A percentile compares a stretch with the other conserved stretches of the same genome.
These are phyloP conservation scores for Saccharum officinarum DNA, from an alignment of 176 grass and related monocot species.

Conservation along the genomic window DNA sequence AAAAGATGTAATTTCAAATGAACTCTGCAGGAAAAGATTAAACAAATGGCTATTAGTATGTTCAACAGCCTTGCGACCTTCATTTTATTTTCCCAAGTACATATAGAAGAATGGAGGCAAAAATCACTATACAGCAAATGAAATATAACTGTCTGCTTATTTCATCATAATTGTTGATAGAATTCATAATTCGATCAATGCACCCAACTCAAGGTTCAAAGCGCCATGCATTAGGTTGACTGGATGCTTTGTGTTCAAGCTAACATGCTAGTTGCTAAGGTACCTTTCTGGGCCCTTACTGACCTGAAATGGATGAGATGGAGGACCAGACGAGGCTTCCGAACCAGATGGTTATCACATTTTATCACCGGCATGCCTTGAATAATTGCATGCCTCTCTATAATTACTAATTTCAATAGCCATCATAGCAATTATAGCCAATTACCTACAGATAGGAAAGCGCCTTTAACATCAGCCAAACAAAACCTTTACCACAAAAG, in stretches of 20 bases:
- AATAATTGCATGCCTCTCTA: conserved; percentile 66
- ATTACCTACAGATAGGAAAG: conserved; percentile 49
- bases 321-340: conserved; percentile 60
- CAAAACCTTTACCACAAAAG: neutral
- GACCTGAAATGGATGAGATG: conserved; percentile 76
- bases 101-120: neutral
- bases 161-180: neutral
- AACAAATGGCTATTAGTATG: too few species aligned
- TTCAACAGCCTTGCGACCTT: too few species aligned
- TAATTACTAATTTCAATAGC: conserved; percentile 71
- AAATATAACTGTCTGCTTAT: conserved; percentile 3
- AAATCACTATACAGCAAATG: neutral
- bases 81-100: too few species aligned
- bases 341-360: conserved; percentile 69
- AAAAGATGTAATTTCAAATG: conserved; percentile 38
- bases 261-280: conserved; percentile 5
- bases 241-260: conserved; percentile 3
- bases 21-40: too few species aligned
- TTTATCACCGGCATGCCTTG: conserved; percentile 74
- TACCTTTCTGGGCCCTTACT: neutral
- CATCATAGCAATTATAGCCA: conserved; percentile 76
- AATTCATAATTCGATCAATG: neutral
- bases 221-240: neutral
- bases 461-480: neutral
- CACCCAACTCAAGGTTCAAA: neutral